phyloP scores from a whole-genome alignment of 169 alveolate genomes.

The Hepatocystis sp. region DNA sequence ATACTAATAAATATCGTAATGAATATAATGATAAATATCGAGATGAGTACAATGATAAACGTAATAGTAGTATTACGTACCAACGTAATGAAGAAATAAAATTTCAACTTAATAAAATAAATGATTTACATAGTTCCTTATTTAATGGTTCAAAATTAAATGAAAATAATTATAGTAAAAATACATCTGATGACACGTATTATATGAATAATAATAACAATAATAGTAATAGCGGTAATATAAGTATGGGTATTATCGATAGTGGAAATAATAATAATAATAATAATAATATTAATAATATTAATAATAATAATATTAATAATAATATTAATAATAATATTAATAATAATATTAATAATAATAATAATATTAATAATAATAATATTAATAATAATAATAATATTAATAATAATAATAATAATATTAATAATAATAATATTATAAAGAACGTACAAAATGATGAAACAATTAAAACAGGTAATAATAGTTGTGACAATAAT shows the following conservation, averaged over 20 bases:
- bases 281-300: background rate
- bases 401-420: background rate
- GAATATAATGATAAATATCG: background rate
- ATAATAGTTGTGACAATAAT: background rate
- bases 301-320: background rate
- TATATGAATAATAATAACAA: too few relatives aligned
- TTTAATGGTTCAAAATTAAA: slow-evolving; percentile 26
- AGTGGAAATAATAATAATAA: too few relatives aligned
- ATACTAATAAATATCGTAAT: too few relatives aligned
- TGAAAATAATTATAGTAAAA: too few relatives aligned
- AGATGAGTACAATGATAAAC: background rate
- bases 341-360: background rate
- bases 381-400: background rate
- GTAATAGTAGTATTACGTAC: background rate
- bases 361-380: background rate
- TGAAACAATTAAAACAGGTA: too few relatives aligned
- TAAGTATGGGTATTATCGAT: too few relatives aligned
- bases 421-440: too few relatives aligned
- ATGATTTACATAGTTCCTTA: slow-evolving; percentile 40
- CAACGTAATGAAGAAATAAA: slow-evolving; percentile 5
- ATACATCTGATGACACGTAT: too few relatives aligned
- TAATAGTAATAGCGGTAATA: too few relatives aligned
- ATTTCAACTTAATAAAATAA: slow-evolving; percentile 16
- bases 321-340: background rate
- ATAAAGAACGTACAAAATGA: too few relatives aligned